phyloP scores from a whole-genome alignment of 1,284 basidiomycete species.

The Boletus sp. region DNA sequence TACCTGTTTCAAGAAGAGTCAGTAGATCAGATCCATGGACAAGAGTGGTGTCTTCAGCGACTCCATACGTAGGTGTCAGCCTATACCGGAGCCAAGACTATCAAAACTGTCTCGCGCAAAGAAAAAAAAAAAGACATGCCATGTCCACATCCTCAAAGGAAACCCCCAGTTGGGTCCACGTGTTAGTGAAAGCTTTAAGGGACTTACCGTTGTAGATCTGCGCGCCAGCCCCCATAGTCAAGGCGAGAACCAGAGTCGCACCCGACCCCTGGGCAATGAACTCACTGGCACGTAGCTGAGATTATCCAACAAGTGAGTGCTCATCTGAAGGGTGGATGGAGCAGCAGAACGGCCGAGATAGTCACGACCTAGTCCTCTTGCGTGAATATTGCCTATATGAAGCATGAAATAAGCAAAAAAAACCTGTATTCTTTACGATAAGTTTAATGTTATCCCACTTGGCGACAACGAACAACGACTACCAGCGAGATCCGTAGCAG shows the following conservation, averaged over 20 bases:
- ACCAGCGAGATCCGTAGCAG: no score
- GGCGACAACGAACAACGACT: no score
- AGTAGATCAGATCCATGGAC: not conserved
- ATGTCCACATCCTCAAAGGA: slow-evolving; percentile 25
- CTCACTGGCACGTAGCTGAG: slow-evolving; percentile 17
- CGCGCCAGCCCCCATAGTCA: slow-evolving; percentile 20
- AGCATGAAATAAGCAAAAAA: not conserved
- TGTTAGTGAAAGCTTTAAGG: not conserved
- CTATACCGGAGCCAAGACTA: slow-evolving; percentile 1
- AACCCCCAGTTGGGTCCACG: slow-evolving; percentile 18
- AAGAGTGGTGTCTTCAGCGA: slow-evolving; percentile 10
- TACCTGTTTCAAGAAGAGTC: slow-evolving; percentile 6
- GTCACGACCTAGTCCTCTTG: slow-evolving; percentile 20
- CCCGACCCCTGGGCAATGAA: slow-evolving; percentile 24
- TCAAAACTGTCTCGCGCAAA: not conserved
- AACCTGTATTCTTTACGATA: slow-evolving; percentile 26
- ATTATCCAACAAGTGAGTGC: slow-evolving; percentile 18
- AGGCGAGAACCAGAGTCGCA: slow-evolving; percentile 14
- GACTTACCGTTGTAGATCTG: slow-evolving; percentile 17
- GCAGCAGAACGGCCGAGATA: slow-evolving; percentile 22
- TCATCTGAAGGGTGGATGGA: slow-evolving; percentile 24
- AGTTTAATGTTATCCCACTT: slow-evolving; percentile 27
- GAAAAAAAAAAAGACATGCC: slow-evolving; percentile 2
- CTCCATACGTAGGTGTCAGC: slow-evolving; percentile 18
- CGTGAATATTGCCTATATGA: not conserved